Evolutionary conservation across 202 grass and related monocot genomes (phyloP).

Genomic region (Setaria italica): DNA sequence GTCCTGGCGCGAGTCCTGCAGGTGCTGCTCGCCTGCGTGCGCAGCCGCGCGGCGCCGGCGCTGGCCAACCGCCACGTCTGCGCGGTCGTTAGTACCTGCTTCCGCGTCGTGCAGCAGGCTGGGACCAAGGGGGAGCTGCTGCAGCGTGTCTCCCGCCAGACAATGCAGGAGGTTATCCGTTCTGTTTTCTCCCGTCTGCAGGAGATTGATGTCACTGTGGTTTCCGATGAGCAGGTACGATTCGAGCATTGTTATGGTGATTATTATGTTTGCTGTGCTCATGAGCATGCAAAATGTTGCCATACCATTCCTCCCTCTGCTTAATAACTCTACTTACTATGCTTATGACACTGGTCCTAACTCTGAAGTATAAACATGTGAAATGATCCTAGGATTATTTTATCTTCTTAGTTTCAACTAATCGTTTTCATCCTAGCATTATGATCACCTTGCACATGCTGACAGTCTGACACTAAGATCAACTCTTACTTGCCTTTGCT

Average conservation of each 20-base stretch:
- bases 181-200: constrained; percentile 72
- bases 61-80: constrained; percentile 88
- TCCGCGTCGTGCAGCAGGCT: constrained; percentile 97
- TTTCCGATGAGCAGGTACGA: constrained; percentile 39
- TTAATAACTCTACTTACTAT: constrained; percentile 2
- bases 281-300: constrained; percentile 5
- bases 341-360: not conserved
- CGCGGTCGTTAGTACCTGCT: constrained; percentile 87
- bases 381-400: constrained; percentile 1
- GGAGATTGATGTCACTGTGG: constrained; percentile 36
- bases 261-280: not conserved
- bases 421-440: not conserved
- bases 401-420: not conserved
- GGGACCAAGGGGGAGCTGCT: constrained; percentile 95
- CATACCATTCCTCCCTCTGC: not conserved
- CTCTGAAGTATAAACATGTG: constrained; percentile 29
- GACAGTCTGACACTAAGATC: constrained; percentile 10
- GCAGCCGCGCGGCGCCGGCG: constrained; percentile 58
- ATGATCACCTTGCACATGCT: not conserved
- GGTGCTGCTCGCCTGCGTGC: constrained; percentile 85
- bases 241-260: constrained; percentile 1
- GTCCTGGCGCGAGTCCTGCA: constrained; percentile 91
- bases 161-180: constrained; percentile 94
- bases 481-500: constrained; percentile 11
- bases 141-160: constrained; percentile 92